phyloP scores from a whole-genome alignment of 495 filamentous ascomycete genomes.

The Neurospora cerealis region DNA sequence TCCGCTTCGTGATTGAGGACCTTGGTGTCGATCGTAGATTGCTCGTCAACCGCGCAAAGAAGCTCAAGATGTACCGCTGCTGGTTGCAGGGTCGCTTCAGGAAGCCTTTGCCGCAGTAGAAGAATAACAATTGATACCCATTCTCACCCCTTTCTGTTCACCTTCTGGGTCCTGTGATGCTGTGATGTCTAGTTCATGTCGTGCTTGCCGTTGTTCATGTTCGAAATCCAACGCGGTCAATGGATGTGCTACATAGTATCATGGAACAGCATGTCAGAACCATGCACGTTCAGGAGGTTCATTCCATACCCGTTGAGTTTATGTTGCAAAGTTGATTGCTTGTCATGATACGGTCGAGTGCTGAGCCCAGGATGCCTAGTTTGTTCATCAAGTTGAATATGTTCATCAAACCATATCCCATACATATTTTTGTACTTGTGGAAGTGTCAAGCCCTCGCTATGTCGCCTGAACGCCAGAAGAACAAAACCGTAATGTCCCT shows the following conservation, averaged over 20 bases:
- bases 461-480: not conserved
- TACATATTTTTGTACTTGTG: not conserved
- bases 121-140: slow-evolving; percentile 5
- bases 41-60: slow-evolving; percentile 80
- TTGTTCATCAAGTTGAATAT: not conserved
- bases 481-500: not conserved
- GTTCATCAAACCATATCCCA: no score
- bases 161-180: not conserved
- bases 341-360: no score
- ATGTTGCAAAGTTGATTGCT: no score
- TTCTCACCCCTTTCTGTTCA: not conserved
- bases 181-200: not conserved
- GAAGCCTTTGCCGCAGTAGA: slow-evolving; percentile 37
- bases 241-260: no score
- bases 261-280: not conserved
- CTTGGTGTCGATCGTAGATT: slow-evolving; percentile 77
- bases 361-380: no score
- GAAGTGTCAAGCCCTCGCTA: not conserved
- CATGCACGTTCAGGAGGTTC: not conserved
- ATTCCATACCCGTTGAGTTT: no score
- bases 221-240: not conserved
- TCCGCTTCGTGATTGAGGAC: slow-evolving; percentile 57
- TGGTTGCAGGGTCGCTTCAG: slow-evolving; percentile 89
- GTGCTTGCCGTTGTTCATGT: not conserved
- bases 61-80: slow-evolving; percentile 96